These are phyloP conservation scores for Solanum sitiens DNA, from an alignment of 257 asterid species.

Conservation along the genomic window DNA sequence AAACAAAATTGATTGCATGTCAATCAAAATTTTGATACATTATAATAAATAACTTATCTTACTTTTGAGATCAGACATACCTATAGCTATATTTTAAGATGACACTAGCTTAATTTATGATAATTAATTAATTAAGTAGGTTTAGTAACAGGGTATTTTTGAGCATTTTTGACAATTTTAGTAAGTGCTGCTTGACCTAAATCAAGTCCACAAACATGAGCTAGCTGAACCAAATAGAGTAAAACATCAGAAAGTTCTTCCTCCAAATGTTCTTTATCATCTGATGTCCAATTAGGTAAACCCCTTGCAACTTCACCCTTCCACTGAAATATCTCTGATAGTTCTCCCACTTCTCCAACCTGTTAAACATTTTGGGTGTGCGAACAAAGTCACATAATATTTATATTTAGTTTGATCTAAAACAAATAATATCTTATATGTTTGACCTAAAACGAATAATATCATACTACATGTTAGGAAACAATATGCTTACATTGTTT, in stretches of 20 bases:
- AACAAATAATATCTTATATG: not conserved
- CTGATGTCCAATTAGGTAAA: slow-evolving; percentile 41
- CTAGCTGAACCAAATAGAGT: slow-evolving; percentile 39
- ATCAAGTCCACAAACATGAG: slow-evolving; percentile 59
- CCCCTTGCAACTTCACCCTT: slow-evolving; percentile 63
- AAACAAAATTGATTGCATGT: not conserved
- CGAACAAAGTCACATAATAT: not conserved
- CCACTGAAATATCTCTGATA: slow-evolving; percentile 66
- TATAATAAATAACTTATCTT: not conserved
- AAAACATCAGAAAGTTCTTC: slow-evolving; percentile 61
- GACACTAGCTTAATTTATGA: not conserved
- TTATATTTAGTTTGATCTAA: too few relatives aligned
- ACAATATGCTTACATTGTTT: not conserved
- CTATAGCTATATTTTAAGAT: not conserved
- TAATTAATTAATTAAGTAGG: not conserved
- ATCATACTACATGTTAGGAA: not conserved
- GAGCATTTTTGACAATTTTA: slow-evolving; percentile 46
- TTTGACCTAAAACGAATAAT: not conserved
- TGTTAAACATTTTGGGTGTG: not conserved
- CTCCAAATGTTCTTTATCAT: slow-evolving; percentile 44
- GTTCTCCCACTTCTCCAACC: slow-evolving; percentile 75
- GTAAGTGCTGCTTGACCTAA: slow-evolving; percentile 56
- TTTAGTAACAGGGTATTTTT: slow-evolving; percentile 30
- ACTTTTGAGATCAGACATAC: not conserved
- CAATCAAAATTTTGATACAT: not conserved